Base-by-base conservation (phyloP, 495 filamentous ascomycete species). In the Neurospora hispaniola region DNA sequence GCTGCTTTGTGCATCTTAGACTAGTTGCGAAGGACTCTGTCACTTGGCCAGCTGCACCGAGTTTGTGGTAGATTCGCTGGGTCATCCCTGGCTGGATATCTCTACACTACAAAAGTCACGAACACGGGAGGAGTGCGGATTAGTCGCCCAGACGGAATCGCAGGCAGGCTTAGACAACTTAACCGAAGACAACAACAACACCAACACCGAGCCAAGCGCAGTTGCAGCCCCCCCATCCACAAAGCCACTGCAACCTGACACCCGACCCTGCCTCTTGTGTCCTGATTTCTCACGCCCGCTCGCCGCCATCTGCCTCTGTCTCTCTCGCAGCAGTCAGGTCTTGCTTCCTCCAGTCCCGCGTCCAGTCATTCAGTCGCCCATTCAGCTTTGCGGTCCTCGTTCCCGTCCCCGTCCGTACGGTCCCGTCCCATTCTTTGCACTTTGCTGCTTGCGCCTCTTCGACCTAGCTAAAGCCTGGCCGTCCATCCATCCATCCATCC, bases 221-320 rank as follows among this genome's bases (percentile, higher is more conserved):
- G 72, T 68, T 38, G 71, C 54, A 69, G 48, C 54, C 70, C 27
- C 70, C 70, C 62, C 54, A 35, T 66, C 54, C 54, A 66, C 54
- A 66, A 66, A 66, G 54, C 54, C 54, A 66, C 54, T 72, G 71
- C 59, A 69, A 72, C 74, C 68, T 42, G 43, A 68, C 48, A 68
- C 70, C 27, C 27, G 27, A 31, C 27, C 54, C 54, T 71, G 70
- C 27, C 31, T 54, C 70, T 72, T 62, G 71, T 74, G 70, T 74
- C 74, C 74, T 77, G 74, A 76, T 73, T 76, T 77, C 75, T 74
- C 70, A 75, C 73, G 48, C 71, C 70, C 39, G 46, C 43, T 40
- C 43, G 42, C 54, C 71, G 27, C 27, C 27, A 2, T 76, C 66
- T 73, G 72, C 71, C 71, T 62, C 40, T 69, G 43, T 66, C 42